A percentile compares a stretch with the other conserved stretches of the same genome.
Conservation (phyloP, 495 filamentous ascomycete genomes). For the Halenospora varia region DNA sequence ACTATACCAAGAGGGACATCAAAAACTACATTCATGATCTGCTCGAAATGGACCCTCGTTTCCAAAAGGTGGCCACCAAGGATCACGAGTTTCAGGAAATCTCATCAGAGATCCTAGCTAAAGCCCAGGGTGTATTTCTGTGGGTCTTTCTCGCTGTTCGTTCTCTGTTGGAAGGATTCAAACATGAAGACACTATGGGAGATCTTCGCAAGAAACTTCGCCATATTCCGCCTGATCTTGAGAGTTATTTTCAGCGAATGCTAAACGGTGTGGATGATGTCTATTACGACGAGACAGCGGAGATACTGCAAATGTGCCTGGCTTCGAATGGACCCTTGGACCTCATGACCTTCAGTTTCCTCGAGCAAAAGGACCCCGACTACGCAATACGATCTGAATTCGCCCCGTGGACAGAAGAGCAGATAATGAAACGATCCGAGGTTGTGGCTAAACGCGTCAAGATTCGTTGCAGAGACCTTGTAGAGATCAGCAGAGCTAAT, state of each 20-base stretch:
- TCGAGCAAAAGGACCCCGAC: not conserved
- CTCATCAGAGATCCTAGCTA: slow-evolving; percentile 18
- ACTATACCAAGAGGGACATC: slow-evolving; percentile 21
- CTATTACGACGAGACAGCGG: not conserved
- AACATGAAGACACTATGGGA: not conserved
- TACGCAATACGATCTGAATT: not conserved
- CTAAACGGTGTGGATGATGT: not conserved
- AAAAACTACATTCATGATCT: slow-evolving; percentile 5
- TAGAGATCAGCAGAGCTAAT: not conserved
- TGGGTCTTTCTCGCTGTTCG: slow-evolving; percentile 27
- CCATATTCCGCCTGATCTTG: not conserved
- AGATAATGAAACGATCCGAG: not conserved
- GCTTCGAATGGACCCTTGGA: not conserved
- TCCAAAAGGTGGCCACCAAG: not conserved
- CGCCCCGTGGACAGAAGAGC: not conserved
- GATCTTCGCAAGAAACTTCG: not conserved
- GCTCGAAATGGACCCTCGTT: not conserved
- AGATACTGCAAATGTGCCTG: not conserved
- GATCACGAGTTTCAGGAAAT: not conserved
- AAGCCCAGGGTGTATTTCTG: slow-evolving; percentile 31
- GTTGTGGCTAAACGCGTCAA: not conserved
- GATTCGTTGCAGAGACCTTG: not conserved
- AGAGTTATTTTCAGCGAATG: not conserved
- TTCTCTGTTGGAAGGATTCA: not conserved
- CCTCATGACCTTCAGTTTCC: not conserved